phyloP scores from a whole-genome alignment of 345 rosid genomes.

The Syzygium oleosum region DNA sequence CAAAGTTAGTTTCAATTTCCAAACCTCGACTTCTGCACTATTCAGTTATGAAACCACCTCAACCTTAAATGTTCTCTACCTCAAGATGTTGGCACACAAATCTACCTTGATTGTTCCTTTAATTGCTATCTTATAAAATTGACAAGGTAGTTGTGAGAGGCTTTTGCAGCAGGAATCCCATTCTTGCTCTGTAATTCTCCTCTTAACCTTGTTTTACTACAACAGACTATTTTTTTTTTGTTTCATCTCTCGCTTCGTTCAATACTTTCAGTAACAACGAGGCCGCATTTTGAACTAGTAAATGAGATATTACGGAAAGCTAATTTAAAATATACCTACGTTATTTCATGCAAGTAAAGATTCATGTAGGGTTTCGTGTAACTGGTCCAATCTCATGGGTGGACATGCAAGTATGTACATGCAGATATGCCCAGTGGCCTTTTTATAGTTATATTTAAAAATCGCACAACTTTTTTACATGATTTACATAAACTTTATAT shows the following conservation, averaged over 20 bases:
- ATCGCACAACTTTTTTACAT: no score
- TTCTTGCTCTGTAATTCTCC: neutral
- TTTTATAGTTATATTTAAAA: neutral
- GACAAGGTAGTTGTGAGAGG: neutral
- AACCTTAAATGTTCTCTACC: neutral
- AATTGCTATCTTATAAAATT: neutral
- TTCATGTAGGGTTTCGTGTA: neutral
- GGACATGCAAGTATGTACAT: neutral
- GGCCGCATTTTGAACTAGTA: neutral
- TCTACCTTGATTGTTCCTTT: neutral
- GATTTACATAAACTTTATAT: no score
- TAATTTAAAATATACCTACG: neutral
- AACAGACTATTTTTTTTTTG: neutral
- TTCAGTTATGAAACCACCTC: neutral
- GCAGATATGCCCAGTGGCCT: neutral
- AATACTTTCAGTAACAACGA: neutral
- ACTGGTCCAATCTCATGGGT: neutral
- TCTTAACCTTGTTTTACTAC: neutral
- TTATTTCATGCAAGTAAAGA: neutral
- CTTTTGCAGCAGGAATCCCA: neutral
- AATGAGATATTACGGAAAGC: neutral
- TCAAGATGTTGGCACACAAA: neutral
- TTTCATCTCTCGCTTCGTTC: neutral
- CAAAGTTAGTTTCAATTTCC: neutral
- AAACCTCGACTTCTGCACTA: neutral